Conservation (phyloP, 2,329 filamentous ascomycete genomes). For the Cladosporium sp. region DNA sequence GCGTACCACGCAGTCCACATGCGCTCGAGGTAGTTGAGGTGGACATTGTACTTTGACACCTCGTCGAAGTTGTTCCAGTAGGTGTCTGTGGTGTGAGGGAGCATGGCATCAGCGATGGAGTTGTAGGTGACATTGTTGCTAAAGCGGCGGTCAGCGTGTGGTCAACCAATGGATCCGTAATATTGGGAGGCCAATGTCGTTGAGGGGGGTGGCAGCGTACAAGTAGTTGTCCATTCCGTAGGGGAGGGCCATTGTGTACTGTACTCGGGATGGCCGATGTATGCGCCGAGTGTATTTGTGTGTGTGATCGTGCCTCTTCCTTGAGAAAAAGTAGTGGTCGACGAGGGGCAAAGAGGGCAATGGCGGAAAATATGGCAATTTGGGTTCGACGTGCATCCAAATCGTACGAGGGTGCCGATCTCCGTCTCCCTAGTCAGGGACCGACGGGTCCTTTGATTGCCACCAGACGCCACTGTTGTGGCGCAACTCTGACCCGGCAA, state of each 20-base stretch:
- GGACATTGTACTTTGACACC: conserved; percentile 72
- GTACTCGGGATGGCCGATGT: not conserved
- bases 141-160: conserved; percentile 3
- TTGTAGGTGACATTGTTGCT: conserved; percentile 25
- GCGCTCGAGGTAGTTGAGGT: conserved; percentile 82
- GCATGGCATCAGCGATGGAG: conserved; percentile 38
- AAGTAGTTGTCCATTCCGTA: conserved; percentile 31
- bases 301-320: not conserved
- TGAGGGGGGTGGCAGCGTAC: conserved; percentile 20
- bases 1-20: conserved; percentile 96
- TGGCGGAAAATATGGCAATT: no score
- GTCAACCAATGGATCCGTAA: not conserved
- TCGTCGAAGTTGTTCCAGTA: conserved; percentile 68
- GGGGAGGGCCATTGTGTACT: conserved; percentile 26
- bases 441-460: not conserved
- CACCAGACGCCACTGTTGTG: not conserved
- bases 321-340: not conserved
- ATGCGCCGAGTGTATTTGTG: not conserved
- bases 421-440: not conserved
- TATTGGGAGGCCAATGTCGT: conserved; percentile 5
- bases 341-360: not conserved
- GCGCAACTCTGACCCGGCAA: conserved; percentile 19
- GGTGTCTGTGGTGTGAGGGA: conserved; percentile 50
- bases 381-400: no score
- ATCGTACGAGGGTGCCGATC: not conserved